These are phyloP conservation scores for Orbilia brochopaga DNA, from an alignment of 2,329 filamentous ascomycete species.

Conservation along the genomic window DNA sequence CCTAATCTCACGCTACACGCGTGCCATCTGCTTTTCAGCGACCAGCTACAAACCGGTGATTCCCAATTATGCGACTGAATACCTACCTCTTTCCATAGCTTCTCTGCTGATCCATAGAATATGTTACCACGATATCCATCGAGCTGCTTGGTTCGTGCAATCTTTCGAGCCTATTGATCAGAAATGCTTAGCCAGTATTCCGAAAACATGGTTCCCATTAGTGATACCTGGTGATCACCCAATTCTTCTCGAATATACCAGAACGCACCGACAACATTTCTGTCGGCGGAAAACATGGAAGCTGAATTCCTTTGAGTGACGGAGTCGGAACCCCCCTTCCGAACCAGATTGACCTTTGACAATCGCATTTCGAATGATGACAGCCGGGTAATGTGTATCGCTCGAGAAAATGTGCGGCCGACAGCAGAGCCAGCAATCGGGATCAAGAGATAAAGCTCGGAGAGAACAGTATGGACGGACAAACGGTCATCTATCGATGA, in stretches of 20 bases:
- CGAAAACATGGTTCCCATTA: not conserved
- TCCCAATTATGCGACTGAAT: not conserved
- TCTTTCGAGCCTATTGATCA: constrained; percentile 27
- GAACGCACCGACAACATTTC: constrained; percentile 36
- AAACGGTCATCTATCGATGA: no score
- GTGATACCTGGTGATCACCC: constrained; percentile 23
- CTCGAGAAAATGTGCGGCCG: not conserved
- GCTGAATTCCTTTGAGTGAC: constrained; percentile 4
- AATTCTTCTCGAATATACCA: constrained; percentile 47
- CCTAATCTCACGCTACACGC: constrained; percentile 3
- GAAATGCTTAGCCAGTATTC: not conserved
- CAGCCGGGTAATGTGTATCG: not conserved
- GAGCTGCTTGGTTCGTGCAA: constrained; percentile 34
- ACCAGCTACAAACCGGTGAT: no score
- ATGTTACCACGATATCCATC: constrained; percentile 44
- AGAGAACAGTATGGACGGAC: no score
- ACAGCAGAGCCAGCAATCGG: no score
- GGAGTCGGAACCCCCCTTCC: constrained; percentile 3
- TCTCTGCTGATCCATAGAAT: constrained; percentile 47
- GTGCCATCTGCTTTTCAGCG: not conserved
- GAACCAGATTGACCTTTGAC: constrained; percentile 37
- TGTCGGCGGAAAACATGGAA: constrained; percentile 18
- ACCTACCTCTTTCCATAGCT: constrained; percentile 38
- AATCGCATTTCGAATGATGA: constrained; percentile 22
- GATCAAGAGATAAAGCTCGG: no score